Percentiles rank a stretch among this genome's conserved stretches.
These are phyloP conservation scores for Tripterygium wilfordii DNA, from an alignment of 177 flowering plant genomes.

Conservation along the genomic window DNA sequence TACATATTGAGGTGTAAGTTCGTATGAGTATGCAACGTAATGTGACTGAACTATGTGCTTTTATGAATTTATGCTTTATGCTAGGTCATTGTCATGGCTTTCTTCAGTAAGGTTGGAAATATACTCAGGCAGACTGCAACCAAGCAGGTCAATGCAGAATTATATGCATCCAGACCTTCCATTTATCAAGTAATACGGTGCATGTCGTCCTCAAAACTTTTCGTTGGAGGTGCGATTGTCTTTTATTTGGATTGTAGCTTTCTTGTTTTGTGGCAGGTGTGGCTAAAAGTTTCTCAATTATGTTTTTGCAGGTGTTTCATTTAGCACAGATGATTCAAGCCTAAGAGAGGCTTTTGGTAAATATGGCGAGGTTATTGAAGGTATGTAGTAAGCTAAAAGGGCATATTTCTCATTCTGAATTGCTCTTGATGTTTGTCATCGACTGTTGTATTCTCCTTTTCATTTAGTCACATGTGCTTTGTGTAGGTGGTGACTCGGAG, in stretches of 20 bases:
- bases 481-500: no score
- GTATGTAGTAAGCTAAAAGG: slow-evolving; percentile 20
- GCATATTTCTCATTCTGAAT: no score
- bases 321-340: slow-evolving; percentile 44
- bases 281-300: neutral
- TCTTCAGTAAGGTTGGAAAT: slow-evolving; percentile 51
- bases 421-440: no score
- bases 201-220: slow-evolving; percentile 69
- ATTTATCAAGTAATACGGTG: slow-evolving; percentile 58
- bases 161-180: slow-evolving; percentile 38
- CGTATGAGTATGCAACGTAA: no score
- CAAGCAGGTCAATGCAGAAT: slow-evolving; percentile 26
- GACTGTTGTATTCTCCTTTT: no score
- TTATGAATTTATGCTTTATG: no score
- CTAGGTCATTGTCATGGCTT: slow-evolving; percentile 42
- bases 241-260: neutral
- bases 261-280: no score
- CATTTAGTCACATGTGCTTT: no score
- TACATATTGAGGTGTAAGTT: no score
- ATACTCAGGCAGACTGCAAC: slow-evolving; percentile 45
- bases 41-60: no score
- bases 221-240: slow-evolving; percentile 50
- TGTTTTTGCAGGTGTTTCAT: slow-evolving; percentile 51
- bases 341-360: slow-evolving; percentile 55
- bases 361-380: slow-evolving; percentile 75